These are phyloP conservation scores for Clonostachys solani DNA, from an alignment of 2,329 filamentous ascomycete species.

Conservation along the genomic window DNA sequence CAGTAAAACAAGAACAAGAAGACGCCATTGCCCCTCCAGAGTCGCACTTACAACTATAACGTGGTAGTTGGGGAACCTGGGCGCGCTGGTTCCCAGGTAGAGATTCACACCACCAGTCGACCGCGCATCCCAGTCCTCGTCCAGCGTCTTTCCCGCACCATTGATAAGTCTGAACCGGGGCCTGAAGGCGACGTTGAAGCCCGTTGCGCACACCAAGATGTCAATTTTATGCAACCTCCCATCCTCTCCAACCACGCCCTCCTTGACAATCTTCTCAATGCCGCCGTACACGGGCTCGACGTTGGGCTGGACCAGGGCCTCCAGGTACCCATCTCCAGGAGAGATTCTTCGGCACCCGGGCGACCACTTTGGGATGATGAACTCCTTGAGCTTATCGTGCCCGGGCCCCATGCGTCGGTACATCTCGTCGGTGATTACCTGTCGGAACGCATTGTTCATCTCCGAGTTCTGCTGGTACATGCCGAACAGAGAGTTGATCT, in stretches of 20 bases:
- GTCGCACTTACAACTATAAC: slow-evolving; percentile 16
- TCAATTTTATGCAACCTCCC: slow-evolving; percentile 21
- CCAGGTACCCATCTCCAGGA: slow-evolving; percentile 35
- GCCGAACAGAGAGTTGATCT: slow-evolving; percentile 33
- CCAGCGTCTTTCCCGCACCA: slow-evolving; percentile 27
- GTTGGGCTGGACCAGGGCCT: slow-evolving; percentile 35
- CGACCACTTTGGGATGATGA: slow-evolving; percentile 33
- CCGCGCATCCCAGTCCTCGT: slow-evolving; percentile 34
- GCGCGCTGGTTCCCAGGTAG: slow-evolving; percentile 39
- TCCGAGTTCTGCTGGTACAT: slow-evolving; percentile 35
- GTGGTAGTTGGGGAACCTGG: slow-evolving; percentile 41
- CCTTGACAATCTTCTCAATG: slow-evolving; percentile 25
- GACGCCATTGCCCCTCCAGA: not conserved
- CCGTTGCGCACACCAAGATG: slow-evolving; percentile 31
- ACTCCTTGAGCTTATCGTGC: slow-evolving; percentile 32
- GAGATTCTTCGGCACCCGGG: slow-evolving; percentile 36
- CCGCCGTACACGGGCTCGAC: slow-evolving; percentile 32
- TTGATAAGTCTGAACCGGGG: slow-evolving; percentile 35
- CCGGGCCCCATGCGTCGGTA: slow-evolving; percentile 30
- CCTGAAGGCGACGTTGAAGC: slow-evolving; percentile 29
- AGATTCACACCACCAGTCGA: slow-evolving; percentile 32
- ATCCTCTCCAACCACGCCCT: slow-evolving; percentile 20
- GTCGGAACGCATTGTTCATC: slow-evolving; percentile 28
- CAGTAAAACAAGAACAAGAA: not conserved
- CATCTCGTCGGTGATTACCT: slow-evolving; percentile 37